Base-by-base conservation (phyloP, 1,139 yeast species). In the Yamadazyma triangularis region DNA sequence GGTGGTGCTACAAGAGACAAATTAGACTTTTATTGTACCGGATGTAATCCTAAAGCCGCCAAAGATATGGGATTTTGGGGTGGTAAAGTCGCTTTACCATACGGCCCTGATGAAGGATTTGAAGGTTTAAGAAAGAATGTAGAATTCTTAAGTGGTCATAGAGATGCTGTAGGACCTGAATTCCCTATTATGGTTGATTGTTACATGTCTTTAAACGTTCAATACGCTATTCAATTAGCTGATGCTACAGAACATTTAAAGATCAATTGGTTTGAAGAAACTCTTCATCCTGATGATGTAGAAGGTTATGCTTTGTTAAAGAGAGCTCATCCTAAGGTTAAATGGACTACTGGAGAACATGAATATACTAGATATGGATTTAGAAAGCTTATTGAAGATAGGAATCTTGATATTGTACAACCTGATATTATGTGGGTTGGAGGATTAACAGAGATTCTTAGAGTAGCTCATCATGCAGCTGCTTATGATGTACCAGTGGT, bases 341-440 rank as follows among this genome's bases (percentile, higher is more conserved):
- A 67, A 43, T 65, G 68, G 55, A 68, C 74, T 36, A 68, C 74
- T 24, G 74, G 74, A 39, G 74, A 68, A 47, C 74, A 68, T 42
- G 74, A 68, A 42, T 68, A 69, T 48, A 61, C 74, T 33, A 59
- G 63, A 41, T 69, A 69, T 42, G 74, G 74, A 4, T 68, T 68
- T 54, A 57, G 74, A 43, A 64, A 67, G 47, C 53, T 68, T 28
- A 67, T 68, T 39, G 73, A 69, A 45, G 69, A 66, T 23, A 50
- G 74, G 35, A 64, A 66, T 42, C 39, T 69, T 31, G 73, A 66
- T 42, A 68, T 69, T 38, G 50, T 69, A 33, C 74, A 69, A 45
- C 74, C 74, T 13, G 75, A 69, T 45, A 68, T 69, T 31, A 69
- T 69, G 74, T 69, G 74, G 74, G 69, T 67, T 36, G 74, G 74